Evolutionary conservation across 2,329 filamentous ascomycete genomes (phyloP).

Genomic region (Cercospora citrullina): DNA sequence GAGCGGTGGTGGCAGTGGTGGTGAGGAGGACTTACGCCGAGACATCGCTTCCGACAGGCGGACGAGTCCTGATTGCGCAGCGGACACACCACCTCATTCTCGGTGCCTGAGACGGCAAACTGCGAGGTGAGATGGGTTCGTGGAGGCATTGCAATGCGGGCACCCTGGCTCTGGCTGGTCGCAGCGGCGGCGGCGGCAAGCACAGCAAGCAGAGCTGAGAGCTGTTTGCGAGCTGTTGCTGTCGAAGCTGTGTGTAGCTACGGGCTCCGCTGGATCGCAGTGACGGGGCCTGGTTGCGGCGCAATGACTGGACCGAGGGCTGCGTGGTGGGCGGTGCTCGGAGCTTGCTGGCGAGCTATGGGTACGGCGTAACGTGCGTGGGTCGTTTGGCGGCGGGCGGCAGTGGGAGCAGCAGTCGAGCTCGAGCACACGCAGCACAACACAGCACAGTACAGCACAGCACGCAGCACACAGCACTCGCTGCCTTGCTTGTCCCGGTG

Average conservation of each 20-base stretch:
- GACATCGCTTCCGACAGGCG: slow-evolving; percentile 94
- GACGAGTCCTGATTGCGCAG: slow-evolving; percentile 95
- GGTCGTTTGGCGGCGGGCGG: neutral
- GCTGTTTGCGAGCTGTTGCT: slow-evolving; percentile 12
- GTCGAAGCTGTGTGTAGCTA: slow-evolving; percentile 8
- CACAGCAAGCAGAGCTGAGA: slow-evolving; percentile 11
- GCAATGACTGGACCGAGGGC: slow-evolving; percentile 10
- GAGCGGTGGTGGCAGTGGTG: slow-evolving; percentile 28
- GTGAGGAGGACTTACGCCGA: slow-evolving; percentile 74
- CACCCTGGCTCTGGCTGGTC: slow-evolving; percentile 16
- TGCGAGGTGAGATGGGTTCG: slow-evolving; percentile 16
- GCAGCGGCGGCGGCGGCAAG: neutral
- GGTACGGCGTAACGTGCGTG: slow-evolving; percentile 3
- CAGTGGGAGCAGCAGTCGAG: neutral
- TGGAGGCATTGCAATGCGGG: slow-evolving; percentile 18
- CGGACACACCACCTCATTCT: slow-evolving; percentile 95
- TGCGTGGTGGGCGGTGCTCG: slow-evolving; percentile 9
- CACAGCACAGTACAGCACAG: neutral
- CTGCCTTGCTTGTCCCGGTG: neutral
- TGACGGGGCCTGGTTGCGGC: neutral
- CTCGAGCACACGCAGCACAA: neutral
- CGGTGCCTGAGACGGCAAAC: slow-evolving; percentile 90
- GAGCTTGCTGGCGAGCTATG: slow-evolving; percentile 4
- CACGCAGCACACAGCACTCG: neutral
- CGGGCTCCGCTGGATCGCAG: slow-evolving; percentile 1